These are phyloP conservation scores for Colletotrichum orbiculare DNA, from an alignment of 2,329 filamentous ascomycete genomes.

Conservation along the genomic window DNA sequence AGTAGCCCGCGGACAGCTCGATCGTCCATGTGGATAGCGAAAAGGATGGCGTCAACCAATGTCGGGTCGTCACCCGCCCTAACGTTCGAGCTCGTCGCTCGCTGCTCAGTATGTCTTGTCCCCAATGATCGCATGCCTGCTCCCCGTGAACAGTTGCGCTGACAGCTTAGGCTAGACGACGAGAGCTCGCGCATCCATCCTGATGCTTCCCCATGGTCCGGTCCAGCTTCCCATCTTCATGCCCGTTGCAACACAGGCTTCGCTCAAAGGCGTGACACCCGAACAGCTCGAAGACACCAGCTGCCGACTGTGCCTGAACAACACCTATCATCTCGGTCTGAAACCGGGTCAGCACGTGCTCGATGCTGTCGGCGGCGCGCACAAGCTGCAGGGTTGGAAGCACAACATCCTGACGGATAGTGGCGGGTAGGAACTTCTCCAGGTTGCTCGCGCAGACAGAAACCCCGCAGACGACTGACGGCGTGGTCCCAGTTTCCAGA, in stretches of 20 bases:
- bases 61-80: constrained; percentile 73
- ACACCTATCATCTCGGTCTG: constrained; percentile 95
- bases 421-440: constrained; percentile 65
- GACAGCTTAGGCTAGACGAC: constrained; percentile 73
- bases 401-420: constrained; percentile 92
- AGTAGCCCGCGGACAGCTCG: constrained; percentile 20
- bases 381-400: constrained; percentile 94
- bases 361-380: constrained; percentile 88
- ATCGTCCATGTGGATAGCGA: constrained; percentile 38
- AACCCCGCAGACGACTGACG: constrained; percentile 23
- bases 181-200: constrained; percentile 87
- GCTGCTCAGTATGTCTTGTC: constrained; percentile 76
- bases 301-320: constrained; percentile 93
- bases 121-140: constrained; percentile 12
- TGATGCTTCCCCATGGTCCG: constrained; percentile 90
- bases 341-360: constrained; percentile 94
- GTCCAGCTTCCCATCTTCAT: constrained; percentile 96
- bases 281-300: constrained; percentile 90
- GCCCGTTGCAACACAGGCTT: constrained; percentile 97
- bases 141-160: neutral
- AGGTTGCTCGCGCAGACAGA: neutral
- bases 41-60: constrained; percentile 60
- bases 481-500: constrained; percentile 82
- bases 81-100: constrained; percentile 80
- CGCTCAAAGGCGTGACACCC: constrained; percentile 92